A percentile compares a stretch with the other conserved stretches of the same genome.
Conservation (phyloP, 192 early-diverging fungal genomes). For the Backusella mclennaniae region DNA sequence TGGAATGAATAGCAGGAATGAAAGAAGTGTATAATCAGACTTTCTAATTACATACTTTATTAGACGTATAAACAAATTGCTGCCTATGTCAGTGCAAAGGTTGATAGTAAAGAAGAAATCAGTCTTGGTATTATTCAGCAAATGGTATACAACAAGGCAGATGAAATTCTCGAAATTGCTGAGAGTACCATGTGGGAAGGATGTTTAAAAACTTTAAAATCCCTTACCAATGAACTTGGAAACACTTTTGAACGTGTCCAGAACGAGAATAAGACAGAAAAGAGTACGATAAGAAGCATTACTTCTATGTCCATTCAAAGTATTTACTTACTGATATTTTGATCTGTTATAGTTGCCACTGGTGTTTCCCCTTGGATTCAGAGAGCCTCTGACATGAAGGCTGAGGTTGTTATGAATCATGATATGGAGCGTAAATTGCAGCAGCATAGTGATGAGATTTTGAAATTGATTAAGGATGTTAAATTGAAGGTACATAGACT, state of each 20-base stretch:
- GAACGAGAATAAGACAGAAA: conserved; percentile 52
- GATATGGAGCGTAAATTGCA: conserved; percentile 77
- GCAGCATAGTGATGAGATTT: conserved; percentile 73
- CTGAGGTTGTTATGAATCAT: conserved; percentile 73
- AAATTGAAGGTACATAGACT: conserved; percentile 59
- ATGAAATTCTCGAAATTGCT: conserved; percentile 52
- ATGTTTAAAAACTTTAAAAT: conserved; percentile 48
- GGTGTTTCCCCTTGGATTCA: conserved; percentile 73
- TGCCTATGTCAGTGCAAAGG: conserved; percentile 41
- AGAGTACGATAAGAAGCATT: conserved; percentile 35
- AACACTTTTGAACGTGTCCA: conserved; percentile 42
- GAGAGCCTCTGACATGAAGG: conserved; percentile 77
- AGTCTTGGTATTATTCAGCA: conserved; percentile 51
- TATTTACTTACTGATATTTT: neutral
- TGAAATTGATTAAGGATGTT: conserved; percentile 73
- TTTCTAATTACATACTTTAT: neutral
- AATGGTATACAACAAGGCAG: conserved; percentile 53
- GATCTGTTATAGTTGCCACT: conserved; percentile 35
- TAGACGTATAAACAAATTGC: conserved; percentile 39
- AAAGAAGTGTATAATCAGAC: neutral
- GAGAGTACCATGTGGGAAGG: conserved; percentile 63
- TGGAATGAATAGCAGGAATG: neutral
- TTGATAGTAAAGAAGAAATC: conserved; percentile 41
- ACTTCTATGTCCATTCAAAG: neutral
- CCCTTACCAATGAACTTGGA: conserved; percentile 43